Evolutionary conservation across 1,284 basidiomycete species (phyloP).

Genomic region (Pisolithus thermaeus): DNA sequence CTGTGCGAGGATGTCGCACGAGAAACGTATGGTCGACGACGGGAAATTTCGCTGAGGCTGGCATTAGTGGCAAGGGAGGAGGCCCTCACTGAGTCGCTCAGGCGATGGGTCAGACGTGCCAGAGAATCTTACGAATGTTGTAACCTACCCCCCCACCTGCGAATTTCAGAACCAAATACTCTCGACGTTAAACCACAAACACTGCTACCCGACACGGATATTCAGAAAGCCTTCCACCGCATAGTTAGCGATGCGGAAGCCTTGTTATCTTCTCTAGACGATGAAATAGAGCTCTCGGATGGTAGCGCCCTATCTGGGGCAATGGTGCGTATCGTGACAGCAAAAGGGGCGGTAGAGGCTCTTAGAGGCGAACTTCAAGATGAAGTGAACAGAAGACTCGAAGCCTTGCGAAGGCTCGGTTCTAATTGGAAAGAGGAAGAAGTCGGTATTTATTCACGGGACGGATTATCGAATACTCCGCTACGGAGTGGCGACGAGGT

Average conservation of each 20-base stretch:
- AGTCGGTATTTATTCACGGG: neutral
- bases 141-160: constrained; percentile 3
- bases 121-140: constrained; percentile 34
- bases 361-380: constrained; percentile 60
- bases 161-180: too few species aligned
- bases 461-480: neutral
- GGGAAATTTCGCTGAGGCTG: constrained; percentile 68
- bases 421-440: neutral
- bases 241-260: constrained; percentile 46
- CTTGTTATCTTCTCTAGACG: constrained; percentile 43
- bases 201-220: constrained; percentile 12
- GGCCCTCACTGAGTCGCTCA: constrained; percentile 47
- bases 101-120: constrained; percentile 48
- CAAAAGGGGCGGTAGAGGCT: constrained; percentile 53
- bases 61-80: constrained; percentile 68
- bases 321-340: constrained; percentile 53
- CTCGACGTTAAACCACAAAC: neutral
- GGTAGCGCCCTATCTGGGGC: constrained; percentile 20
- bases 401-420: constrained; percentile 17
- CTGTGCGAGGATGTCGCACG: constrained; percentile 67
- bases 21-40: constrained; percentile 69
- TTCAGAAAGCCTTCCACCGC: constrained; percentile 30
- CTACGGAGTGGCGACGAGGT: neutral
- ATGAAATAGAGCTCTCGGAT: constrained; percentile 23
- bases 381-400: constrained; percentile 57